phyloP scores from a whole-genome alignment of 73 alveolate genomes.

The Paramecium caudatum region DNA sequence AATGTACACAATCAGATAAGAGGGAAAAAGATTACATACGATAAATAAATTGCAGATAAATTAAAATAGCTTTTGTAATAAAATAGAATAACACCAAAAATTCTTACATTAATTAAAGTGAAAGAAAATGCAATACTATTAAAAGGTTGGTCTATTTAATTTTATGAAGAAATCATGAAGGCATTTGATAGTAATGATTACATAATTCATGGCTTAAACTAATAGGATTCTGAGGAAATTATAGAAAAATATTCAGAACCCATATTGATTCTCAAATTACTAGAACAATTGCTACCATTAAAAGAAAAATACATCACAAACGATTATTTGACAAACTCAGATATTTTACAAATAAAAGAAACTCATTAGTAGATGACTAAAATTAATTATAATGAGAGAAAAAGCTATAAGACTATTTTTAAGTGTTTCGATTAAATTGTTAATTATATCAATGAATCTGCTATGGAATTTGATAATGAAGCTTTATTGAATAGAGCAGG shows the following conservation, averaged over 20 bases:
- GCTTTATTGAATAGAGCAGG: neutral
- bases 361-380: neutral
- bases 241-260: neutral
- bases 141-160: neutral
- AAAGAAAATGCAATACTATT: neutral
- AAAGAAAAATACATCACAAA: neutral
- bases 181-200: conserved; percentile 1
- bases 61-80: neutral
- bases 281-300: neutral
- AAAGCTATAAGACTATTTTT: neutral
- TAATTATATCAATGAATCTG: neutral
- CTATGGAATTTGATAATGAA: conserved; percentile 31
- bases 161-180: neutral
- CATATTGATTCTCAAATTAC: neutral
- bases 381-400: neutral
- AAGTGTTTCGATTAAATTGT: neutral
- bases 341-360: conserved; percentile 2
- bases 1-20: neutral
- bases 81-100: neutral
- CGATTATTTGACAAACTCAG: neutral
- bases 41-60: neutral
- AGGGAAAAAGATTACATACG: neutral
- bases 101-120: conserved; percentile 1
- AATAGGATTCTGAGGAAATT: neutral
- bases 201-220: neutral